A percentile compares a stretch with the other conserved stretches of the same genome.
Conservation (phyloP, 371 early-diverging fungal genomes). For the Mucor racemosus region DNA sequence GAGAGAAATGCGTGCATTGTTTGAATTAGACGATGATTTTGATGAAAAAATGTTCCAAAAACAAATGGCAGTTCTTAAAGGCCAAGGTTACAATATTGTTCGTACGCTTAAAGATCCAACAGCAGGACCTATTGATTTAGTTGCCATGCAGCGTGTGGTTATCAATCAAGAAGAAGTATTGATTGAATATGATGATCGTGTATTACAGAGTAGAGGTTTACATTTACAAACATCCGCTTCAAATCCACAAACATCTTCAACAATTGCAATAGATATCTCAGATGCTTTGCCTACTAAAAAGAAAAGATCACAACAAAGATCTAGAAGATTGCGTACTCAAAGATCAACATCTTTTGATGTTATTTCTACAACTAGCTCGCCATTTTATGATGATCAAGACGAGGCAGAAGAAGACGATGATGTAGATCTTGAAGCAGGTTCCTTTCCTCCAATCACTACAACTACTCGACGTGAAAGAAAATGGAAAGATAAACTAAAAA, state of each 20-base stretch:
- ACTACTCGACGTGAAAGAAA: background rate
- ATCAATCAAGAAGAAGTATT: conserved; percentile 61
- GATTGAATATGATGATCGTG: conserved; percentile 44
- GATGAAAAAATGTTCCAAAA: conserved; percentile 79
- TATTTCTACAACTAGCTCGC: conserved; percentile 18
- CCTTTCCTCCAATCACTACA: background rate
- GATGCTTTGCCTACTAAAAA: conserved; percentile 6
- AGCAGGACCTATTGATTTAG: conserved; percentile 63
- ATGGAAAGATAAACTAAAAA: conserved; percentile 27
- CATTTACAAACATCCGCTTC: background rate
- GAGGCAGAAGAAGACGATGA: conserved; percentile 7
- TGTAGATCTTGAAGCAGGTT: background rate
- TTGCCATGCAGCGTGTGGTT: conserved; percentile 55
- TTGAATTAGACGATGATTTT: conserved; percentile 76
- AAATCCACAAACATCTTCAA: background rate
- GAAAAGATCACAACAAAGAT: conserved; percentile 7
- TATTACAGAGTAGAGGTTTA: conserved; percentile 24
- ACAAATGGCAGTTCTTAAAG: conserved; percentile 85
- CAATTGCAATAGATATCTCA: background rate
- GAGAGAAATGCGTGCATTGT: conserved; percentile 66
- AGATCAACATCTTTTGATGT: conserved; percentile 48
- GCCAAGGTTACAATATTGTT: conserved; percentile 85
- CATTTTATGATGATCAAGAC: conserved; percentile 4
- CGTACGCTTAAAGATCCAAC: conserved; percentile 65
- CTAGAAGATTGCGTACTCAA: conserved; percentile 35